A percentile compares a stretch with the other conserved stretches of the same genome.
phyloP scores from a whole-genome alignment of 495 filamentous ascomycete species.

The Penicillium maclennaniae region DNA sequence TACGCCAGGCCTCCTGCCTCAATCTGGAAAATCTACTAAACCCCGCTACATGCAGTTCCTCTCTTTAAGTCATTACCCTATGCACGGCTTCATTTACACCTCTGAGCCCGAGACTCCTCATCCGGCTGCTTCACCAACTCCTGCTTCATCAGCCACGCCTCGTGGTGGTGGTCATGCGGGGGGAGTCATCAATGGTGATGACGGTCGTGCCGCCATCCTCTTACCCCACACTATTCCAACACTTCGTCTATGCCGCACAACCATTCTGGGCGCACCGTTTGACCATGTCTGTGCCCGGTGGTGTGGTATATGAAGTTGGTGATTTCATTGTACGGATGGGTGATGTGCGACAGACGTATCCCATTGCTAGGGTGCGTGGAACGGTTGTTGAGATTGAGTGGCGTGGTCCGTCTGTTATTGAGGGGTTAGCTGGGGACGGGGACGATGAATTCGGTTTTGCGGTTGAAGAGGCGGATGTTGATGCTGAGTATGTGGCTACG shows the following conservation, averaged over 20 bases:
- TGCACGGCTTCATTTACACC: slow-evolving; percentile 46
- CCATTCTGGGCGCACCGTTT: slow-evolving; percentile 45
- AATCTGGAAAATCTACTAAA: slow-evolving; percentile 24
- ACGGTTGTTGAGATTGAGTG: slow-evolving; percentile 46
- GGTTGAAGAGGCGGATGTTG: slow-evolving; percentile 38
- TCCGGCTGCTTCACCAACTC: slow-evolving; percentile 1
- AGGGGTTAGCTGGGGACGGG: slow-evolving; percentile 4
- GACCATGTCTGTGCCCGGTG: slow-evolving; percentile 37
- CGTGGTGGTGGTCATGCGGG: background rate
- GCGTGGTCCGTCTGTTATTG: slow-evolving; percentile 38
- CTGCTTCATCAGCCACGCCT: background rate
- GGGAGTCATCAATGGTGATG: slow-evolving; percentile 35
- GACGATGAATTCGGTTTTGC: slow-evolving; percentile 26
- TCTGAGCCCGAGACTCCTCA: slow-evolving; percentile 24
- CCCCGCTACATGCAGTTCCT: slow-evolving; percentile 47
- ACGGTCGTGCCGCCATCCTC: slow-evolving; percentile 35
- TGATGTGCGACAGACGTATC: slow-evolving; percentile 43
- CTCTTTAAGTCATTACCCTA: slow-evolving; percentile 36
- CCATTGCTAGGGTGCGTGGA: slow-evolving; percentile 34
- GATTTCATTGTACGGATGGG: slow-evolving; percentile 45
- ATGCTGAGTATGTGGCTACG: slow-evolving; percentile 39
- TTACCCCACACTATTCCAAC: slow-evolving; percentile 35
- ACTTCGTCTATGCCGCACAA: slow-evolving; percentile 44
- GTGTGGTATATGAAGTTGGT: slow-evolving; percentile 41
- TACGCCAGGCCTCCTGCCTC: slow-evolving; percentile 41